Conservation (phyloP, 495 filamentous ascomycete genomes). For the Delitschia confertaspora region DNA sequence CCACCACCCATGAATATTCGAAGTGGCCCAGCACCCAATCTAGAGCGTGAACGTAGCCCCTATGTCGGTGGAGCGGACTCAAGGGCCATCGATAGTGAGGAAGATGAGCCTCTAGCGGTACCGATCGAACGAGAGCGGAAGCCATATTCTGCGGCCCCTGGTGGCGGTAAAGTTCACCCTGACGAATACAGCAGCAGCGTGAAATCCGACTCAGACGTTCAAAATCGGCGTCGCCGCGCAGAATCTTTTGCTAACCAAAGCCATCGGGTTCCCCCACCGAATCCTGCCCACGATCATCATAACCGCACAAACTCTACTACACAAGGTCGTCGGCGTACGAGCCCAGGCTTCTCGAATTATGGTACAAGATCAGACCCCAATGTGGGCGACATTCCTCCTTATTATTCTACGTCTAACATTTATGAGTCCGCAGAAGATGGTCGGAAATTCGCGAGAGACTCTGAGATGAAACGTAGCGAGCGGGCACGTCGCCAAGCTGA, state of each 20-base stretch:
- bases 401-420: slow-evolving; percentile 18
- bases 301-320: slow-evolving; percentile 19
- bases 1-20: slow-evolving; percentile 17
- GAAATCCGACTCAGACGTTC: slow-evolving; percentile 11
- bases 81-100: slow-evolving; percentile 36
- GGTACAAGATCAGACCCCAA: slow-evolving; percentile 21
- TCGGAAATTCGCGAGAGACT: slow-evolving; percentile 19
- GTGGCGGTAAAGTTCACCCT: slow-evolving; percentile 48
- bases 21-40: slow-evolving; percentile 9
- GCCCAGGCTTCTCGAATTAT: slow-evolving; percentile 22
- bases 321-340: slow-evolving; percentile 18
- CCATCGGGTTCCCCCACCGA: slow-evolving; percentile 10
- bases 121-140: slow-evolving; percentile 56
- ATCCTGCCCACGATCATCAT: slow-evolving; percentile 1
- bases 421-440: slow-evolving; percentile 23
- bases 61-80: slow-evolving; percentile 36
- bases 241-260: slow-evolving; percentile 21
- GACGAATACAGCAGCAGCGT: slow-evolving; percentile 30
- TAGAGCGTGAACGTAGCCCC: slow-evolving; percentile 48
- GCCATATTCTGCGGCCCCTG: slow-evolving; percentile 49
- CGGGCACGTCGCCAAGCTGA: slow-evolving; percentile 25
- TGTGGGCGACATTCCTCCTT: slow-evolving; percentile 14
- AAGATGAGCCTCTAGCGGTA: slow-evolving; percentile 37
- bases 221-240: slow-evolving; percentile 11
- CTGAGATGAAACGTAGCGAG: slow-evolving; percentile 20